Percentiles rank a stretch among this genome's conserved stretches.
phyloP scores from a whole-genome alignment of 2,329 filamentous ascomycete genomes.

The Cladosporium sp. region DNA sequence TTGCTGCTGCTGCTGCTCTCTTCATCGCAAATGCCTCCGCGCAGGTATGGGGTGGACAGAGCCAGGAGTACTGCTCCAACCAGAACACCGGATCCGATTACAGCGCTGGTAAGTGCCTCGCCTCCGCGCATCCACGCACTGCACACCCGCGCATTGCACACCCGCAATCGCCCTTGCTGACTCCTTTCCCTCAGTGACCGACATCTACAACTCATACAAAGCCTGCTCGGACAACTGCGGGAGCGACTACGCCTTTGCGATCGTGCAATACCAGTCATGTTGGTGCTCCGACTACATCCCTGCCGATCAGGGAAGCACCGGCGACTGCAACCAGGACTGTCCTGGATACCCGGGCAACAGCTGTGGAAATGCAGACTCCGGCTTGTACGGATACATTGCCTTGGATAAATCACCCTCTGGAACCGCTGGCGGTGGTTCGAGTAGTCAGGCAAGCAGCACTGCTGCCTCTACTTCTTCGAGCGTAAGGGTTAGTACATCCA shows the following conservation, averaged over 20 bases:
- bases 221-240: slow-evolving; percentile 64
- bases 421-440: slow-evolving; percentile 48
- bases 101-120: slow-evolving; percentile 37
- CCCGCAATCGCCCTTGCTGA: not conserved
- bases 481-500: slow-evolving; percentile 29
- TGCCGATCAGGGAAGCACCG: slow-evolving; percentile 37
- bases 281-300: slow-evolving; percentile 76
- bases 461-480: slow-evolving; percentile 20
- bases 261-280: slow-evolving; percentile 65
- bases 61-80: slow-evolving; percentile 46
- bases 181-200: slow-evolving; percentile 31
- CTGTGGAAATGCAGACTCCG: slow-evolving; percentile 60
- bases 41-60: slow-evolving; percentile 27
- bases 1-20: slow-evolving; percentile 20
- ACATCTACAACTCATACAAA: slow-evolving; percentile 64
- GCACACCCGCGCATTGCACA: not conserved
- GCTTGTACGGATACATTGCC: slow-evolving; percentile 65
- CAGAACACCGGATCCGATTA: slow-evolving; percentile 44
- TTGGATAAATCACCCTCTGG: slow-evolving; percentile 57
- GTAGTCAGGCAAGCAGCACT: slow-evolving; percentile 24
- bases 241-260: slow-evolving; percentile 62
- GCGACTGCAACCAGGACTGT: slow-evolving; percentile 59
- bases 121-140: not conserved
- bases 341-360: slow-evolving; percentile 67
- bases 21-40: slow-evolving; percentile 16